Base-by-base conservation (phyloP, 306 rosid species). In the Cucurbita pepo region DNA sequence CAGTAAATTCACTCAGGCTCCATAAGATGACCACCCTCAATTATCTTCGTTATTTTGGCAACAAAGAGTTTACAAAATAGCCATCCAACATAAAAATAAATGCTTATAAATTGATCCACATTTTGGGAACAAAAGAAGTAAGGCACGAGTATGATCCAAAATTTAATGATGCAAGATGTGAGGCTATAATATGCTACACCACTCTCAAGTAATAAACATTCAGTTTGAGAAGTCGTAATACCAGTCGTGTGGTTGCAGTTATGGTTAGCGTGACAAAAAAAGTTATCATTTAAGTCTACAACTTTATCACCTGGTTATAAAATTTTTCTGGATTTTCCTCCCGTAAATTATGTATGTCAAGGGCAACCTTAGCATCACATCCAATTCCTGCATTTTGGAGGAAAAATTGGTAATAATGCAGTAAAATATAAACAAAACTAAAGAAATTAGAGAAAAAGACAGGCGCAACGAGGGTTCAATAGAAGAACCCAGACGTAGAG, bases 261-360 rank as follows among this genome's bases (percentile, higher is more conserved):
- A 51, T 16, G 34, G 45, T 6, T 48, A 34, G 58, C 41, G n/a
- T 10, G 30, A 71, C 45, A 16, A 11, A 47, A 18, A 34, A 37
- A 30, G 59, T 15, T 36, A 50, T 51, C 54, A 43, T 37, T 51
- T 9, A 45, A 18, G 65, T 55, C 45, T 4, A 62, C 13, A 18
- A n/a, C 21, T 61, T 62, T 15, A 71, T 82, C 67, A 94, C 99
- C 99, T 95, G 99, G 81, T 95, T 95, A 81, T 89, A 95, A 74
- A 95, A 95, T 83, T 89, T 95, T 52, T 91, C 99, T 19, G 99
- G 99, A 82, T 95, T 95, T 81, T 95, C 99, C 83, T 95, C 99
- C 61, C 99, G 91, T 64, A 95, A 77, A 82, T 91, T 95, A 88
- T 95, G 97, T 77, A 95, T 95, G 81, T 95, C 99, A 80, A 95